A percentile compares a stretch with the other conserved stretches of the same genome.
These are phyloP conservation scores for Chiua sp. DNA, from an alignment of 1,284 basidiomycete genomes.

Conservation along the genomic window DNA sequence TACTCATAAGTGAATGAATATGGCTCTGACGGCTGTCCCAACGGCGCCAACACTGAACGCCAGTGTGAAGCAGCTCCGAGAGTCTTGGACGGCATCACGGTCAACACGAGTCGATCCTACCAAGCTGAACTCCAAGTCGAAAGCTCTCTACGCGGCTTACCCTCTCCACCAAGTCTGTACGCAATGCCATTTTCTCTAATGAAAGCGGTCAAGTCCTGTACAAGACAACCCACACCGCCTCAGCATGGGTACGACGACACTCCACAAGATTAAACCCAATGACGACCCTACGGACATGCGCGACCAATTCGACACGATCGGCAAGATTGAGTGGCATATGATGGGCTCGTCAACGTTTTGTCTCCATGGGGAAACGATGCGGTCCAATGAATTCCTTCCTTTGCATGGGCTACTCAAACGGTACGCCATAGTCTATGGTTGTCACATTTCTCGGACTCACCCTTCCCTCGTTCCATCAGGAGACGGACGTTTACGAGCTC, in stretches of 20 bases:
- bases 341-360: slow-evolving; percentile 31
- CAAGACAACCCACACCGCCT: slow-evolving; percentile 29
- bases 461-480: slow-evolving; percentile 7
- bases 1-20: too few species aligned
- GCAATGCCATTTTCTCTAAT: slow-evolving; percentile 27
- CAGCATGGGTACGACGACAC: slow-evolving; percentile 22
- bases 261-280: slow-evolving; percentile 33
- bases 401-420: slow-evolving; percentile 26
- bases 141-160: slow-evolving; percentile 22
- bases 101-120: not conserved
- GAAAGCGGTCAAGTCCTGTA: slow-evolving; percentile 34
- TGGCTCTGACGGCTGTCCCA: too few species aligned
- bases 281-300: slow-evolving; percentile 32
- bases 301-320: slow-evolving; percentile 30
- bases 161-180: slow-evolving; percentile 25
- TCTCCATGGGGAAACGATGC: slow-evolving; percentile 22
- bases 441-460: not conserved
- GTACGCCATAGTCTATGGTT: slow-evolving; percentile 17
- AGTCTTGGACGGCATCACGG: too few species aligned
- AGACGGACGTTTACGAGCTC: slow-evolving; percentile 36
- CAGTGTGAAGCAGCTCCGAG: too few species aligned
- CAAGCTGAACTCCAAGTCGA: not conserved
- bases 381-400: slow-evolving; percentile 33
- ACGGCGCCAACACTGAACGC: too few species aligned
- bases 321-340: slow-evolving; percentile 31